Percentiles rank a stretch among this genome's conserved stretches.
Evolutionary conservation across 2,329 filamentous ascomycete genomes (phyloP).

Genomic region (Colletotrichum sp.): DNA sequence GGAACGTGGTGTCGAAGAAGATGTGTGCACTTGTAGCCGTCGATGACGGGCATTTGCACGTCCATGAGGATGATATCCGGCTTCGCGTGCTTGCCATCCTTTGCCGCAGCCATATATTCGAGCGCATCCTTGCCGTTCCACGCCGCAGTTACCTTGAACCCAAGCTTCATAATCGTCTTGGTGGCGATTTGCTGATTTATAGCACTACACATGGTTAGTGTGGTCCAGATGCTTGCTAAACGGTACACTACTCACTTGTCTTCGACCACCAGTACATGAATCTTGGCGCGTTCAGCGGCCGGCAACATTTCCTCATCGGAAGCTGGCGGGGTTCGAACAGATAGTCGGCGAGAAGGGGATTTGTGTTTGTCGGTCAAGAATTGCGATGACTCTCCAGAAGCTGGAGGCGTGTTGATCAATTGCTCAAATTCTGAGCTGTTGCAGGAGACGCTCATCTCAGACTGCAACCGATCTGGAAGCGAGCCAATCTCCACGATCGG

Average conservation of each 20-base stretch:
- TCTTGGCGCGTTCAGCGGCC: slow-evolving; percentile 62
- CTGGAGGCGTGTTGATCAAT: slow-evolving; percentile 45
- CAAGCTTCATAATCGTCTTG: slow-evolving; percentile 75
- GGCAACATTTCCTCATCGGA: slow-evolving; percentile 52
- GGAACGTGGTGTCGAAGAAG: slow-evolving; percentile 71
- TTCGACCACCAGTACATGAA: slow-evolving; percentile 79
- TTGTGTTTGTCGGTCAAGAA: slow-evolving; percentile 27
- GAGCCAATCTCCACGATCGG: slow-evolving; percentile 63
- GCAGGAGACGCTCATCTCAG: slow-evolving; percentile 68
- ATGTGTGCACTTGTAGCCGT: slow-evolving; percentile 80
- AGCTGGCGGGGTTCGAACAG: slow-evolving; percentile 38
- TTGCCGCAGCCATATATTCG: slow-evolving; percentile 69
- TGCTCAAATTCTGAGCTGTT: slow-evolving; percentile 69
- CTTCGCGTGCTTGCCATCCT: slow-evolving; percentile 53
- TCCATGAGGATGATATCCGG: slow-evolving; percentile 83
- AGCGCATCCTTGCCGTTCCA: slow-evolving; percentile 83
- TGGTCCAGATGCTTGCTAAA: not conserved
- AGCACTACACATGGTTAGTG: slow-evolving; percentile 39
- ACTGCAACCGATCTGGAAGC: slow-evolving; percentile 71
- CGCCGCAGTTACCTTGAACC: slow-evolving; percentile 72
- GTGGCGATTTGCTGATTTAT: slow-evolving; percentile 80
- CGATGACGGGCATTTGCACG: slow-evolving; percentile 77
- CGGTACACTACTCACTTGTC: slow-evolving; percentile 69
- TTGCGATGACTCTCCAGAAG: slow-evolving; percentile 12
- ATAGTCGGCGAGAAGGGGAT: slow-evolving; percentile 31